Evolutionary conservation across 1,284 basidiomycete genomes (phyloP).

Genomic region (Cutaneotrichosporon spelunceum): DNA sequence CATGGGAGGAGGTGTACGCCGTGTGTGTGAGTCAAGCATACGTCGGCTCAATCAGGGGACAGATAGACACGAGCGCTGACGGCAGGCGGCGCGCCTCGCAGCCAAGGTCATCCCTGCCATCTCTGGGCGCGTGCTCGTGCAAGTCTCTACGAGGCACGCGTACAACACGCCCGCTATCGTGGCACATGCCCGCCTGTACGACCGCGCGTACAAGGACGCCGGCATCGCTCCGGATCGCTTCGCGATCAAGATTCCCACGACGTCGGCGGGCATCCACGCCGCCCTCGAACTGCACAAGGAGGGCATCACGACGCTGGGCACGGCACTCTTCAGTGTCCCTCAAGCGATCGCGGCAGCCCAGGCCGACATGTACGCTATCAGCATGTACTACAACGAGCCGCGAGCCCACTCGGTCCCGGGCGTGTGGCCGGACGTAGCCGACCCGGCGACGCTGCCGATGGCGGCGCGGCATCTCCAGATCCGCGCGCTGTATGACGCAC

Average conservation of each 20-base stretch:
- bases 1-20: constrained; percentile 34
- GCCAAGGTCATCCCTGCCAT: constrained; percentile 25
- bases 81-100: constrained; percentile 20
- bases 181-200: constrained; percentile 21
- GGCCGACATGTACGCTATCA: constrained; percentile 40
- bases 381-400: constrained; percentile 40
- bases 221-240: constrained; percentile 30
- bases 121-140: constrained; percentile 26
- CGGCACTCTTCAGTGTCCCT: constrained; percentile 34
- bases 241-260: constrained; percentile 46
- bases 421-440: constrained; percentile 29
- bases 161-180: constrained; percentile 23
- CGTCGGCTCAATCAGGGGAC: too few species aligned
- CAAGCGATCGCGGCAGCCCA: constrained; percentile 45
- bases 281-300: constrained; percentile 28
- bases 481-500: constrained; percentile 30
- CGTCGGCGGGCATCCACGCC: constrained; percentile 37
- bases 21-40: constrained; percentile 28
- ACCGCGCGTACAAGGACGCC: constrained; percentile 20
- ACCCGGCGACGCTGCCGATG: constrained; percentile 27
- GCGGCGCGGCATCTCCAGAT: constrained; percentile 36
- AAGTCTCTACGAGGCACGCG: constrained; percentile 21
- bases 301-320: constrained; percentile 43
- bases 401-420: constrained; percentile 20
- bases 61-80: neutral